Percentiles rank a stretch among this genome's conserved stretches.
Conservation (phyloP, 2,329 filamentous ascomycete genomes). For the Metarhizium anisopliae region DNA sequence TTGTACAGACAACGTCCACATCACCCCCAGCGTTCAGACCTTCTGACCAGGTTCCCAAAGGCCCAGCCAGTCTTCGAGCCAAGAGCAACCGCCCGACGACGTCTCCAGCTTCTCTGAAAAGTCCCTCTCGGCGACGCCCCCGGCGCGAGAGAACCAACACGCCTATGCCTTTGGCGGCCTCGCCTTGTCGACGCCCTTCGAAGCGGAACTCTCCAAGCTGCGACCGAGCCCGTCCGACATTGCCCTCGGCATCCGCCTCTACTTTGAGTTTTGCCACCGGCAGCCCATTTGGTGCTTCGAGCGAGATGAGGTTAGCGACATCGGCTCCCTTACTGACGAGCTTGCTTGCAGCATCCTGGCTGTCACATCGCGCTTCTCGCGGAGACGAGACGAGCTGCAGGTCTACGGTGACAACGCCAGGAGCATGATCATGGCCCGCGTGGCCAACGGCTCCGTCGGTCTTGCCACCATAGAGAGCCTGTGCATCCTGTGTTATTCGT, state of each 20-base stretch:
- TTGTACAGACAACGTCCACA: conserved; percentile 14
- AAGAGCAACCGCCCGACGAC: conserved; percentile 22
- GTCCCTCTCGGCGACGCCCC: conserved; percentile 22
- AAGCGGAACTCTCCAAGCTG: conserved; percentile 17
- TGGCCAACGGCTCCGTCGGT: conserved; percentile 40
- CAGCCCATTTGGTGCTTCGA: conserved; percentile 38
- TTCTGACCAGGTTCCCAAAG: conserved; percentile 23
- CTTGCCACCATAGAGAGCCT: conserved; percentile 40
- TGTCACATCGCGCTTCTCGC: conserved; percentile 29
- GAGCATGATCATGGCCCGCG: conserved; percentile 36
- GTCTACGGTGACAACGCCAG: conserved; percentile 30
- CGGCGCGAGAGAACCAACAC: conserved; percentile 16
- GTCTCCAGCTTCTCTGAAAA: conserved; percentile 22
- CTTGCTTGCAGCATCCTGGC: conserved; percentile 32
- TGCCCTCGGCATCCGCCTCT: conserved; percentile 25
- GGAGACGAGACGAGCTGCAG: conserved; percentile 22
- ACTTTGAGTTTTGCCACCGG: conserved; percentile 34
- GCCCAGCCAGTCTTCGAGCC: conserved; percentile 17
- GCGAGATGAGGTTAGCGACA: conserved; percentile 29
- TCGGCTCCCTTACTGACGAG: conserved; percentile 26
- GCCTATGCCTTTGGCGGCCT: conserved; percentile 10
- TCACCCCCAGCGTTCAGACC: conserved; percentile 8
- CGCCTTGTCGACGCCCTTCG: conserved; percentile 17
- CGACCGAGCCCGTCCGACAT: conserved; percentile 24
- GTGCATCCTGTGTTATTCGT: conserved; percentile 39